These are phyloP conservation scores for Arthrobotrys pseudoclavata DNA, from an alignment of 2,329 filamentous ascomycete species.

Conservation along the genomic window DNA sequence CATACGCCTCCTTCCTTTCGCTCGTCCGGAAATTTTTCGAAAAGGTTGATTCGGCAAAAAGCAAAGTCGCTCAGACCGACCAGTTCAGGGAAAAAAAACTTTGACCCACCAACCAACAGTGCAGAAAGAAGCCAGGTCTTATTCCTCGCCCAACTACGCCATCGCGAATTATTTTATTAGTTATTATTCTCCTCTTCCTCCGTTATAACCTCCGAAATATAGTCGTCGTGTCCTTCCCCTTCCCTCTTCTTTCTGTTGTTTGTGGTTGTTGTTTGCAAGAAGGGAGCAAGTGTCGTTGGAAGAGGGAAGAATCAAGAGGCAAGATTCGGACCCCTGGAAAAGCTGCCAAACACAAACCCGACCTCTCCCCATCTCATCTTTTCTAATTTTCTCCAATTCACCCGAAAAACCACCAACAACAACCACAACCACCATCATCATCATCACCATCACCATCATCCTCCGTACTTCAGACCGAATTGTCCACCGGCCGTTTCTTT, in stretches of 20 bases:
- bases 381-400: conserved; percentile 29
- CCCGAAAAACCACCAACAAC: conserved; percentile 9
- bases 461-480: neutral
- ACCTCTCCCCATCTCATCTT: conserved; percentile 32
- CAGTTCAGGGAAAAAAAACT: conserved; percentile 1
- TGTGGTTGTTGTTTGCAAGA: neutral
- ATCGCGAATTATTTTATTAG: conserved; percentile 8
- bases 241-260: neutral
- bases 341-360: conserved; percentile 29
- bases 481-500: neutral
- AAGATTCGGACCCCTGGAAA: conserved; percentile 14
- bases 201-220: neutral
- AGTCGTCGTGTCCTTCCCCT: neutral
- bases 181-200: neutral
- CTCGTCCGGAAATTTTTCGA: conserved; percentile 25
- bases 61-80: conserved; percentile 31
- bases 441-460: neutral
- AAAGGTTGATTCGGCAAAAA: conserved; percentile 46
- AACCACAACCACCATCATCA: neutral
- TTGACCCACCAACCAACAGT: conserved; percentile 9
- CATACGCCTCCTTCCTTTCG: conserved; percentile 8
- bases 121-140: conserved; percentile 14
- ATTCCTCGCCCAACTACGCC: conserved; percentile 15
- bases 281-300: neutral
- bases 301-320: conserved; percentile 10